Evolutionary conservation across 106 monocot species (phyloP), one percentile per base, ranked within the genome.

Genomic region (Dendrobium officinale): DNA sequence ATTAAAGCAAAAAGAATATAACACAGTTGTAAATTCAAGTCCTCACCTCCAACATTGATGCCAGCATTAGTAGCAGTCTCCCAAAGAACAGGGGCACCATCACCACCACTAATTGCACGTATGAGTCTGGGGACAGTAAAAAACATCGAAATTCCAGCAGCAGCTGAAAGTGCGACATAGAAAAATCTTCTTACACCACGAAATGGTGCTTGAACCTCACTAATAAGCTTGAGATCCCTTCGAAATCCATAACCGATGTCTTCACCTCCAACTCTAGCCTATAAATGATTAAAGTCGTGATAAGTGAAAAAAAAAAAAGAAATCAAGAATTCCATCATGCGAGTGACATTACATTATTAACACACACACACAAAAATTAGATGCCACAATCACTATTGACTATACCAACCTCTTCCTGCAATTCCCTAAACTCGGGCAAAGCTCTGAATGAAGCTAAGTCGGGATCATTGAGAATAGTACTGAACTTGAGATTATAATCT

Each of bases 131-230:
- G 97, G 79, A 95, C 66, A 31, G 91, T 98, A 75, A 98, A 98
- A 51, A 98, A 89, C 17, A 79, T 84, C 24, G 97, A 92, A 82
- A 98, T 98, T 67, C 97, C 97, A 75, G 97, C 97, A 72, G 94
- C 97, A 33, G 88, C 92, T 61, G 89, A 81, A 78, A 98, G 78
- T 75, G 97, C 97, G 26, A 95, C 88, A 86, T 98, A 98, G 75
- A 98, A 98, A 86, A 98, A 98, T 85, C 92, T 94, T 82, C 97
- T 89, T 68, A 98, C 91, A 81, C 97, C 94, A 78, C 97, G 94
- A 91, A 98, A 98, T 86, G 97, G 97, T 80, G 97, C 94, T 81
- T 92, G 94, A 82, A 98, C 97, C 87, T 98, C 97, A 87, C 97
- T 92, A 58, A 98, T 98, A 49, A 98, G 90, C 85, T 98, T 98